Base-by-base conservation (phyloP, 1,284 basidiomycete species). In the Neolentinus lepideus region DNA sequence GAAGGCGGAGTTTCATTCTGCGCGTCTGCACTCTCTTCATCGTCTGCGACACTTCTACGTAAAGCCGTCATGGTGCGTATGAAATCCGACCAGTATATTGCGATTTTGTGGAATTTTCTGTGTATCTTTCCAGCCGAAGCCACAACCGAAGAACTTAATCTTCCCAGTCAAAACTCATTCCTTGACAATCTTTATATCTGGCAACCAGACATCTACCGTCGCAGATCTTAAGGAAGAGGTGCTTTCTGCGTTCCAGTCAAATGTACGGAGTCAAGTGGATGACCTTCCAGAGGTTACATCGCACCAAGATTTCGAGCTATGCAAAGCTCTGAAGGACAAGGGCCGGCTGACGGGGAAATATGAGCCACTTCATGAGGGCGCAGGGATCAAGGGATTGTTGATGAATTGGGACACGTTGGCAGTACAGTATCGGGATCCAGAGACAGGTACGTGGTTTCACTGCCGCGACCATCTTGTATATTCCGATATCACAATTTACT, bases 141-240 rank as follows among this genome's bases (percentile, higher is more conserved):
- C 47, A 51, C 29, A 43, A 52, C 33, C 51, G 9, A 27, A 24
- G 52, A 48, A 45, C 54, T 47, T 43, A 81, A 78, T 57, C 85
- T 83, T 90, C 19, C 73, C 81, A 25, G 66, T 90, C 59, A 88
- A 86, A 62, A 85, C 85, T 0, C 85, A 89, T 70, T 87, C 79
- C 61, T 69, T 85, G 53, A 83, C 83, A 4, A 71, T 88, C 60
- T 75, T 85, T 61, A 68, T 85, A 57, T 80, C 83, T 2, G 73
- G 77, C 10, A 69, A 75, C 45, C 81, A 78, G 25, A 75, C 74
- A 19, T 76, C 75, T 11, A 80, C 79, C 4, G 72, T 91, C 63
- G 72, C 69, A 16, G 69, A 72, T 19, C 63, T 90, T 48, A 90
- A 90, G 66, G 67, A 72, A 29, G 84, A 88, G 50, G 80, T 77